Evolutionary conservation across 306 rosid species (phyloP).

Genomic region (Dryas octopetala): DNA sequence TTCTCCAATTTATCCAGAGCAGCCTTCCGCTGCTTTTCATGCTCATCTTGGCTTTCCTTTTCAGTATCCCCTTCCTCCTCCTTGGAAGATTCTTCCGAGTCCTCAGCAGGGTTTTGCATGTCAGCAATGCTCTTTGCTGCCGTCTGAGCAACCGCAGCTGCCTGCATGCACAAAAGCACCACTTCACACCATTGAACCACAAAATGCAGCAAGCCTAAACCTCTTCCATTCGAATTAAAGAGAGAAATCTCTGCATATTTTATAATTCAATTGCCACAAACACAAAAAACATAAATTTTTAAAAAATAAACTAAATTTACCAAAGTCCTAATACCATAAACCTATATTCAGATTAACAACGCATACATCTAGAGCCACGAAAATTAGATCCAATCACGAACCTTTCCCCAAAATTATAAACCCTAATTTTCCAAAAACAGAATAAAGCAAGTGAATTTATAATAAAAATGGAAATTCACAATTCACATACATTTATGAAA

Average conservation of each 20-base stretch:
- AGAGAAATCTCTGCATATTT: background rate
- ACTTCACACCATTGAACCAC: constrained; percentile 1
- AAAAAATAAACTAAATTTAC: background rate
- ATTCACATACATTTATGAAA: background rate
- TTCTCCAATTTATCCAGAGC: constrained; percentile 88
- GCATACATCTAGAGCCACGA: background rate
- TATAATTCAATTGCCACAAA: background rate
- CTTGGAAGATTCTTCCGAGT: constrained; percentile 57
- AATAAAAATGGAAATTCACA: background rate
- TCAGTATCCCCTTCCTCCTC: constrained; percentile 49
- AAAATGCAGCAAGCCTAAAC: constrained; percentile 14
- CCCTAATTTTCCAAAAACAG: constrained; percentile 11
- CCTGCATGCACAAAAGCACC: constrained; percentile 52
- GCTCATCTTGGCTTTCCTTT: constrained; percentile 46
- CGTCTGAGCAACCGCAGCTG: constrained; percentile 80
- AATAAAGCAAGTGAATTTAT: background rate
- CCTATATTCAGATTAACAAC: background rate
- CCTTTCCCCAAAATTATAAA: constrained; percentile 7
- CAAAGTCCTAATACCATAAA: background rate
- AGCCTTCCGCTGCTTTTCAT: constrained; percentile 48
- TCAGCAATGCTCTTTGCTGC: constrained; percentile 80
- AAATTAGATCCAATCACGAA: constrained; percentile 15
- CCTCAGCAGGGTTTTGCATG: constrained; percentile 51
- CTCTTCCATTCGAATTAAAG: background rate
- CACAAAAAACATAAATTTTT: background rate